Evolutionary conservation across 306 rosid genomes (phyloP).

Genomic region (Sphenostylis stenocarpa): DNA sequence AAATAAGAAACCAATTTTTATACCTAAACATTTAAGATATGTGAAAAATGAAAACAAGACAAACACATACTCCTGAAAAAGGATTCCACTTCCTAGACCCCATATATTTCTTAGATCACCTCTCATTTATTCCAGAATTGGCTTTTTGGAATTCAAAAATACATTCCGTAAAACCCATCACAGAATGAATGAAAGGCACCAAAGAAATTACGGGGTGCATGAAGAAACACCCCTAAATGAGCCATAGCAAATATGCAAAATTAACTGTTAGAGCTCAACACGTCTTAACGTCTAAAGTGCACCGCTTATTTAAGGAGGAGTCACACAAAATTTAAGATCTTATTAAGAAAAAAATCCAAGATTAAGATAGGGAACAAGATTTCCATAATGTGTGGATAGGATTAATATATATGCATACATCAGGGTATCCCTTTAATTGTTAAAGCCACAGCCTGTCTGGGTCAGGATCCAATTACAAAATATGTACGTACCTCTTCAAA

Average conservation of each 20-base stretch:
- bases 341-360: background rate
- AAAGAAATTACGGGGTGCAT: no score
- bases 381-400: background rate
- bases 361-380: background rate
- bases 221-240: background rate
- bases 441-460: conserved; percentile 10
- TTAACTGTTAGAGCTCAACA: no score
- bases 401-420: background rate
- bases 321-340: background rate
- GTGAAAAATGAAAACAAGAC: background rate
- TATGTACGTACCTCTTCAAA: conserved; percentile 60
- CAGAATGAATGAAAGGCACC: no score
- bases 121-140: no score
- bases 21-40: background rate
- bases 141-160: no score
- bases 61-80: background rate
- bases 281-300: no score
- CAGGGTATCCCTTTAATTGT: background rate
- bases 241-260: background rate
- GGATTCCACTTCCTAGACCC: no score
- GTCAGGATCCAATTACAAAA: conserved; percentile 28
- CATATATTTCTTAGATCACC: no score
- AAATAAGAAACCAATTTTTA: background rate
- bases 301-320: background rate
- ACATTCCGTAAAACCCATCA: no score